Base-by-base conservation (phyloP, 495 filamentous ascomycete species). In the Xylaria curta region DNA sequence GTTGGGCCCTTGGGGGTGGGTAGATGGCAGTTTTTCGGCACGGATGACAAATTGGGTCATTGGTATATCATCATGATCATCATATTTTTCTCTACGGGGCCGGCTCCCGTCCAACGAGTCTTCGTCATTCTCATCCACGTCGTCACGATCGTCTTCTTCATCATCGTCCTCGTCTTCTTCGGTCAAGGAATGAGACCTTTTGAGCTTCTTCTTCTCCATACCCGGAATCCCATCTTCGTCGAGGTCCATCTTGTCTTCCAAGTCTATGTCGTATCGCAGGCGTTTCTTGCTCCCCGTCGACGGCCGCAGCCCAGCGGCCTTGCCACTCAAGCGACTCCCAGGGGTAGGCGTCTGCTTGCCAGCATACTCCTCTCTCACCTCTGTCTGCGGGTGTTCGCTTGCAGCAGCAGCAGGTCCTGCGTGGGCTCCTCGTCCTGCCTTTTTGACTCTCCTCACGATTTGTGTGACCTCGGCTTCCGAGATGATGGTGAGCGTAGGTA, bases 1-100 rank as follows among this genome's bases (percentile, higher is more conserved):
- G 58, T 90, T 85, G 9, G 88, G 88, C 1, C 85, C 86, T 64
- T 86, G 83, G 26, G 81, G 81, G 1, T 76, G 81, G 66, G 76
- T 83, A 42, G 81, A 86, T 24, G 82, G 85, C 61, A 85, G 69
- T 60, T 76, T 81, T 49, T 86, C 84, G 49, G 85, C 77, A 66
- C 78, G 75, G 44, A 86, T 76, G 21, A 85, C 75, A 51, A 87
- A 40, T 5, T 75, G 78, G n/a, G 81, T 73, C 9, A 78, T 65
- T 21, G 71, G 74, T 21, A 42, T 46, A 7, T 38, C 36, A 38
- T 38, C 36, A 38, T 38, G 6, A 38, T 38, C 36, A 38, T 69
- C 59, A 31, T 73, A 66, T 0, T 74, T 70, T 21, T 76, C 75
- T 10, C 66, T 72, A 13, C 49, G 33, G 5, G n/a, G 3, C 28